Conservation (phyloP, 1,284 basidiomycete genomes). For the Rhodotorula mucilaginosa region DNA sequence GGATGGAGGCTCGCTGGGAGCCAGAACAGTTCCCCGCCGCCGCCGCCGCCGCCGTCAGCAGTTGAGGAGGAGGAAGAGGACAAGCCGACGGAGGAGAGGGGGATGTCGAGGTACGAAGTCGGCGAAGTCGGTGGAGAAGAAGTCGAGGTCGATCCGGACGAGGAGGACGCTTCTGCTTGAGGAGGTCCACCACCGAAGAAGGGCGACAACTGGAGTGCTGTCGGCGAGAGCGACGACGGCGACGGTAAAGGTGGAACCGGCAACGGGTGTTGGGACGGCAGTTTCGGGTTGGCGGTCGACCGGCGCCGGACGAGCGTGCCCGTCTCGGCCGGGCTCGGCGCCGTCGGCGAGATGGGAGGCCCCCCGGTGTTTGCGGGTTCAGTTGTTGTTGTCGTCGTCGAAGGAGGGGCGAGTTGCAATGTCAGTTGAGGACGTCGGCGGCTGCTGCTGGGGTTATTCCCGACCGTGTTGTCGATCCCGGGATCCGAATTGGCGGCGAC, state of each 20-base stretch:
- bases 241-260: slow-evolving; percentile 9
- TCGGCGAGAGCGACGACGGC: neutral
- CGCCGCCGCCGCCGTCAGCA: neutral
- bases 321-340: slow-evolving; percentile 37
- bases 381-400: neutral
- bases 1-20: slow-evolving; percentile 94
- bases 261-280: slow-evolving; percentile 35
- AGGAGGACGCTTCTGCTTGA: neutral
- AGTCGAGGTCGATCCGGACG: neutral
- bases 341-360: slow-evolving; percentile 35
- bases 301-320: slow-evolving; percentile 33
- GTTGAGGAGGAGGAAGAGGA: slow-evolving; percentile 2
- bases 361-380: neutral
- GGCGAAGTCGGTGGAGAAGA: neutral
- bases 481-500: neutral
- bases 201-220: neutral
- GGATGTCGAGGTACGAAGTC: slow-evolving; percentile 1
- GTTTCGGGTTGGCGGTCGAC: slow-evolving; percentile 12
- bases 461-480: too few relatives aligned
- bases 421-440: slow-evolving; percentile 22
- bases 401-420: slow-evolving; percentile 17
- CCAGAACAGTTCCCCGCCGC: slow-evolving; percentile 74
- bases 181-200: neutral
- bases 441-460: neutral
- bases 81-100: neutral